These are phyloP conservation scores for Conticribra guillardii DNA, from an alignment of 108 stramenopile species.

Conservation along the genomic window DNA sequence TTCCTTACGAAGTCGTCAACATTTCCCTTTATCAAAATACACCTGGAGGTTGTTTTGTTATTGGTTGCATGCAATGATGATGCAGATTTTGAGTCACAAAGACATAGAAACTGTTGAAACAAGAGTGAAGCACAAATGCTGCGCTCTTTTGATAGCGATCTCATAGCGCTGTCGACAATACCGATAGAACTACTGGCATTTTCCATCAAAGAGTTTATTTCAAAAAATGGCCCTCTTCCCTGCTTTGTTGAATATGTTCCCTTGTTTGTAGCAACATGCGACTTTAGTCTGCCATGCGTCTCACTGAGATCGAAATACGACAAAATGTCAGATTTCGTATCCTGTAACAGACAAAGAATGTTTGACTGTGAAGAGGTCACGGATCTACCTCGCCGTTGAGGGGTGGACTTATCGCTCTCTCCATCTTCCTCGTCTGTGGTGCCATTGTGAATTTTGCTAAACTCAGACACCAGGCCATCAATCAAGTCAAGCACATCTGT, in stretches of 20 bases:
- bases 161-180: conserved; percentile 31
- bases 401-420: conserved; percentile 6
- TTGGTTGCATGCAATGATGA: no score
- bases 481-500: conserved; percentile 17
- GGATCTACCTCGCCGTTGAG: conserved; percentile 7
- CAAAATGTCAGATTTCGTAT: conserved; percentile 16
- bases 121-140: conserved; percentile 27
- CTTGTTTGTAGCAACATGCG: not conserved
- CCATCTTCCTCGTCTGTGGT: not conserved
- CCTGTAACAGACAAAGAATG: conserved; percentile 9
- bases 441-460: not conserved
- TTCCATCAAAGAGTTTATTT: conserved; percentile 12
- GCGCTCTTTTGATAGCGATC: conserved; percentile 37
- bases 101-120: conserved; percentile 42
- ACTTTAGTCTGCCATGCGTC: not conserved
- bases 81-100: no score
- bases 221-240: conserved; percentile 6
- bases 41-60: not conserved
- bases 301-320: conserved; percentile 1
- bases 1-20: conserved; percentile 29
- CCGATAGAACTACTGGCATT: conserved; percentile 11
- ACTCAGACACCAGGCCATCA: conserved; percentile 16
- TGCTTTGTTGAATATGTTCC: not conserved
- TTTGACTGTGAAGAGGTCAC: not conserved
- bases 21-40: conserved; percentile 7